phyloP scores from a whole-genome alignment of 768 basidiomycete genomes.

The Suillus lakei region DNA sequence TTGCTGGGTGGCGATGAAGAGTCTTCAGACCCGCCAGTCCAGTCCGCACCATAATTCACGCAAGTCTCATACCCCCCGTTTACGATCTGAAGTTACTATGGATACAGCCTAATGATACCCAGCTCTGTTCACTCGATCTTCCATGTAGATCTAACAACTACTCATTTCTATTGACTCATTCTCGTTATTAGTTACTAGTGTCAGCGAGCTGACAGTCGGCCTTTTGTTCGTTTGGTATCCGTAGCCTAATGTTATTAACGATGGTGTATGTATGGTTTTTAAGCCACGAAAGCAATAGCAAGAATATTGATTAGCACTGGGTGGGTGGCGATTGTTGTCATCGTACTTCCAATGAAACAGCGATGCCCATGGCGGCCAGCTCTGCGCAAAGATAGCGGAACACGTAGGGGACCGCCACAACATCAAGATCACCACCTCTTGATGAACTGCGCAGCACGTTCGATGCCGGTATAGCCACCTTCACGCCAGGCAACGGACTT shows the following conservation, averaged over 20 bases:
- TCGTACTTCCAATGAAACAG: constrained; percentile 79
- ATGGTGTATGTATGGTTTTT: constrained; percentile 22
- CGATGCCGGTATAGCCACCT: constrained; percentile 67
- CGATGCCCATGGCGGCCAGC: constrained; percentile 98
- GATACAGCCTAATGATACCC: constrained; percentile 13
- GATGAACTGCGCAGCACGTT: constrained; percentile 61
- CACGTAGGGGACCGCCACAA: constrained; percentile 94
- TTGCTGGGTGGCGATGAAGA: constrained; percentile 33
- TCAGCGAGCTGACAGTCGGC: constrained; percentile 2
- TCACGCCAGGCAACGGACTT: constrained; percentile 53
- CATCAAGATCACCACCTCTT: constrained; percentile 87
- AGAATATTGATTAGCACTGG: neutral
- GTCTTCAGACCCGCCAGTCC: neutral
- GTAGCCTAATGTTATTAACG: constrained; percentile 15
- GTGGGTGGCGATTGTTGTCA: constrained; percentile 28
- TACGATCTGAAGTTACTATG: constrained; percentile 3
- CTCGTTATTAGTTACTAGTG: constrained; percentile 3
- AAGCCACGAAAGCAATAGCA: constrained; percentile 7
- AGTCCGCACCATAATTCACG: neutral
- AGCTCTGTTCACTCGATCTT: constrained; percentile 4
- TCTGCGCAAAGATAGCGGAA: constrained; percentile 95
- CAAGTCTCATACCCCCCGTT: constrained; percentile 2
- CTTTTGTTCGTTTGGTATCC: constrained; percentile 13
- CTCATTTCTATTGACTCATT: constrained; percentile 7
- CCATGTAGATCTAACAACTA: constrained; percentile 5